Evolutionary conservation across 805 yeast species (phyloP), one percentile per base, ranked within the genome.

Genomic region (Saccharomyces mikatae): DNA sequence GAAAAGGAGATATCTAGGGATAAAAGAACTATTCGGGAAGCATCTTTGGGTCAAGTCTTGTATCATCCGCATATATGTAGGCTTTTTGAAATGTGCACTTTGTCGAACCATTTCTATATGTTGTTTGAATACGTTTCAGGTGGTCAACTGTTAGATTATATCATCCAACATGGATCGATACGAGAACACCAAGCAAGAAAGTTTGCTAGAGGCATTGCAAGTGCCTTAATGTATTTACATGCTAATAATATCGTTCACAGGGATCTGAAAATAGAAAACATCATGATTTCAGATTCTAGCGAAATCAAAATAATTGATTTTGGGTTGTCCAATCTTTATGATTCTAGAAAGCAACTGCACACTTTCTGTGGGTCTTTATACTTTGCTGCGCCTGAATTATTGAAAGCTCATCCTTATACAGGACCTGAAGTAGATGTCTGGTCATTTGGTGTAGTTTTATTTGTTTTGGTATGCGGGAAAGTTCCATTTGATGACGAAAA

Each of bases 391-490:
- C 99, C 99, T 0, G 99, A 94, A 70, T 77, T 94, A 60, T 76
- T 94, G 52, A 87, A 88, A 56, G 99, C 98, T 0, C 83, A 83
- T 61, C 97, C 97, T 0, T 94, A 94, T 65, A 76, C 80, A 41
- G 99, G 99, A 0, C 99, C 99, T 0, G 99, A 94, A 69, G 97
- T 94, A 49, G 99, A 94, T 70, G 86, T 94, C 21, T 94, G 99
- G 99, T 89, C 97, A 1, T 92, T 91, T 76, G 99, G 99, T 59
- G 96, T 94, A 30, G 98, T 94, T 0, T 73, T 94, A 52, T 94
- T 89, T 66, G 99, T 94, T 6, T 76, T 94, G 57, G 97, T 94
- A 1, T 91, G 97, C 69, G 99, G 99, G 53, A 91, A 89, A 69
- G 98, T 94, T 14, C 99, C 99, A 6, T 94, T 94, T 69, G 99